Conservation (phyloP, 441 rosid genomes). For the Lepidium campestre region DNA sequence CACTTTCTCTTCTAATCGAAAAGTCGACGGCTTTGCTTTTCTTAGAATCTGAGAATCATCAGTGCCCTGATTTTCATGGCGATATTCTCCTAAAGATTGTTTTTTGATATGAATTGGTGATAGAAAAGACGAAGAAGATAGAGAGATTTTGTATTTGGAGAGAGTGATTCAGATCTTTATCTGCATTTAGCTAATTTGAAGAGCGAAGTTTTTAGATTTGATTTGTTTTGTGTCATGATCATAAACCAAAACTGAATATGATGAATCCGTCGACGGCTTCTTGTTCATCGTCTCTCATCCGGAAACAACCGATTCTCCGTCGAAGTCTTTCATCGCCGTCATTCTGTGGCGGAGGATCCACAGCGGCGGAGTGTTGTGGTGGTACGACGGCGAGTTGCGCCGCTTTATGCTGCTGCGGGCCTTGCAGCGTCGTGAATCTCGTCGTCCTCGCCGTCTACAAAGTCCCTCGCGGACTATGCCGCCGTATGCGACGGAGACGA, state of each 20-base stretch:
- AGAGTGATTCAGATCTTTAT: neutral
- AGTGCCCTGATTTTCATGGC: neutral
- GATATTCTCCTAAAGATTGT: neutral
- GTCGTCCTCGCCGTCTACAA: conserved; percentile 39
- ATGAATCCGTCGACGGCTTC: neutral
- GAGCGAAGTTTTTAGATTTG: neutral
- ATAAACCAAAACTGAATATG: neutral
- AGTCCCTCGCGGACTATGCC: conserved; percentile 40
- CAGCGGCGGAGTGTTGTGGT: conserved; percentile 41
- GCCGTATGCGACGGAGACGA: conserved; percentile 23
- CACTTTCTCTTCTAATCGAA: neutral
- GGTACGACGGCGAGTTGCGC: conserved; percentile 43
- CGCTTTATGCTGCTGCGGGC: conserved; percentile 47
- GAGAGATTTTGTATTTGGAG: neutral
- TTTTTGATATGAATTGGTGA: neutral
- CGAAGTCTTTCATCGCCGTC: conserved; percentile 15
- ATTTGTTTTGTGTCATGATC: neutral
- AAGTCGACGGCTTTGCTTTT: neutral
- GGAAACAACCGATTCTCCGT: neutral
- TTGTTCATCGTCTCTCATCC: neutral
- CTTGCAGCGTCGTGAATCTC: conserved; percentile 40
- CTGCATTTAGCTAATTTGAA: neutral
- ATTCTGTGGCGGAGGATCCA: conserved; percentile 1
- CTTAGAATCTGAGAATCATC: neutral
- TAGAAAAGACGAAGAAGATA: neutral